Evolutionary conservation across 1,139 yeast genomes (phyloP).

Genomic region (Scheffersomyces illinoinensis): DNA sequence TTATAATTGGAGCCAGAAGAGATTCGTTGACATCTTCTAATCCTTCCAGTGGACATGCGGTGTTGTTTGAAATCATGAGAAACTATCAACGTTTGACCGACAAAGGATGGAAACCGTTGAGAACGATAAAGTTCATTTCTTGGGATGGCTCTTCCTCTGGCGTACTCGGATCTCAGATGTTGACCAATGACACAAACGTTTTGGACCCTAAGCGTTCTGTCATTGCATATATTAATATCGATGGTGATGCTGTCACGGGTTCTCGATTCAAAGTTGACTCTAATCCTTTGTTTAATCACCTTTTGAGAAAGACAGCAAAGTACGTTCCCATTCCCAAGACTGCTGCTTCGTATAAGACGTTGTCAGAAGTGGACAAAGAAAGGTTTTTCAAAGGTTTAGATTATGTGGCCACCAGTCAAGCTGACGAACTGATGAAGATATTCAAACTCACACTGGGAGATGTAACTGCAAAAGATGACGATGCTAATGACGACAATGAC

Average conservation of each 20-base stretch:
- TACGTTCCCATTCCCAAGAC: conserved; percentile 36
- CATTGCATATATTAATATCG: conserved; percentile 41
- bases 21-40: conserved; percentile 40
- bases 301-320: conserved; percentile 32
- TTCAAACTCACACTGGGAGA: not conserved
- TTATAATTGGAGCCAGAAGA: conserved; percentile 44
- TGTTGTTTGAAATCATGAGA: conserved; percentile 42
- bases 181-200: conserved; percentile 21
- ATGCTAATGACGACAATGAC: conserved; percentile 8
- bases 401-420: conserved; percentile 1
- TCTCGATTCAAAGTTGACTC: conserved; percentile 38
- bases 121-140: conserved; percentile 43
- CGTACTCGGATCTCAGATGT: conserved; percentile 30
- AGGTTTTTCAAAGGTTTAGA: not conserved
- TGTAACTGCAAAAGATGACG: not conserved
- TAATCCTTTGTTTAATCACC: conserved; percentile 36
- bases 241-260: conserved; percentile 42
- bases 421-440: conserved; percentile 3
- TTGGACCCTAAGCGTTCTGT: conserved; percentile 27
- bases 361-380: conserved; percentile 6
- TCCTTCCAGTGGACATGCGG: conserved; percentile 44
- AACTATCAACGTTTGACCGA: conserved; percentile 32
- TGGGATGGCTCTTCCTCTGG: conserved; percentile 46
- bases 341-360: conserved; percentile 13
- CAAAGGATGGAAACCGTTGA: conserved; percentile 47